phyloP scores from a whole-genome alignment of 331 rosid genomes.

The Telfairia occidentalis region DNA sequence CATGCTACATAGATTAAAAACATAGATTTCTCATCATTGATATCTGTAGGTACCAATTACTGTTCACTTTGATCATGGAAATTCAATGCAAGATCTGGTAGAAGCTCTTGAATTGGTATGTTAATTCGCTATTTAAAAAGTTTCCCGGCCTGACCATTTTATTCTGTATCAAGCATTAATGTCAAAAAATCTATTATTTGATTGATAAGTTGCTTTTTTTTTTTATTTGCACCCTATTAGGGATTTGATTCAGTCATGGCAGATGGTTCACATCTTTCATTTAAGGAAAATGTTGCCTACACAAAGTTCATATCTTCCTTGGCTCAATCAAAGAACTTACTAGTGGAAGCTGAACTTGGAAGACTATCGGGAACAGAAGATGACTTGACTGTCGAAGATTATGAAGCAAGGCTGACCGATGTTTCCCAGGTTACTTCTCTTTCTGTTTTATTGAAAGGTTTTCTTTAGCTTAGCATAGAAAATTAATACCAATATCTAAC shows the following conservation, averaged over 20 bases:
- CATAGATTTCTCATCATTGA: background rate
- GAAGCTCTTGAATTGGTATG: conserved; percentile 80
- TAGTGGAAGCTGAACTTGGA: conserved; percentile 93
- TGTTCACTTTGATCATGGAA: conserved; percentile 94
- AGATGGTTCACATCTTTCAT: conserved; percentile 88
- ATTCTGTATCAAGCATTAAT: conserved; percentile 1
- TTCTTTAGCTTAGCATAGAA: conserved; percentile 12
- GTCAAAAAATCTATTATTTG: conserved; percentile 10
- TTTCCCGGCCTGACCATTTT: background rate
- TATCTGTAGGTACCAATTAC: conserved; percentile 61
- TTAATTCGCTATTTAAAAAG: background rate
- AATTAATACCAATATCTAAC: conserved; percentile 2
- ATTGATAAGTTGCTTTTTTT: conserved; percentile 11
- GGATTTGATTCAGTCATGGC: conserved; percentile 86
- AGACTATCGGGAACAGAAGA: conserved; percentile 95
- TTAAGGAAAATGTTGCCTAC: conserved; percentile 54
- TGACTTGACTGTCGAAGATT: conserved; percentile 80
- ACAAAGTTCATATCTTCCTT: conserved; percentile 57
- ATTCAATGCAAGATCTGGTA: conserved; percentile 64
- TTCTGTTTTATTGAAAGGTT: background rate
- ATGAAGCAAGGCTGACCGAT: conserved; percentile 81
- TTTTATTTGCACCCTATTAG: conserved; percentile 33
- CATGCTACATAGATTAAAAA: background rate
- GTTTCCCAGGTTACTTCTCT: conserved; percentile 46
- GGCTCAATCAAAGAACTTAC: conserved; percentile 65